Conservation (phyloP, 1,139 yeast genomes). For the Nematodospora anomalae region DNA sequence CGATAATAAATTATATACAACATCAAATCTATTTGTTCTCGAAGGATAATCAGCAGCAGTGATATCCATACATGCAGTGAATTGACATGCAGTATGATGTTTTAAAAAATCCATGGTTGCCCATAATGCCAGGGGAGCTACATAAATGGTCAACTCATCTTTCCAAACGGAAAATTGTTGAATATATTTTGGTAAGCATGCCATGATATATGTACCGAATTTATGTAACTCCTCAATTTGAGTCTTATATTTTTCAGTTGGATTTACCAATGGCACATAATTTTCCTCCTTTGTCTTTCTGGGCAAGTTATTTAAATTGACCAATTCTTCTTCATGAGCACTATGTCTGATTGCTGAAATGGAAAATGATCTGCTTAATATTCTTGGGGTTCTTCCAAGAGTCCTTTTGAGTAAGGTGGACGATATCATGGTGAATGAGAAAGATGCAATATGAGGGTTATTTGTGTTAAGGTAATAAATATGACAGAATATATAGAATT, state of each 20-base stretch:
- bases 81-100: conserved; percentile 80
- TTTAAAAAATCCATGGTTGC: conserved; percentile 71
- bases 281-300: conserved; percentile 35
- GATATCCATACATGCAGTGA: conserved; percentile 74
- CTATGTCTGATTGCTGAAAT: conserved; percentile 10
- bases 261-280: conserved; percentile 65
- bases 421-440: neutral
- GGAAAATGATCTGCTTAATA: conserved; percentile 13
- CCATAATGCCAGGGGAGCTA: conserved; percentile 73
- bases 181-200: conserved; percentile 76
- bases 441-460: neutral
- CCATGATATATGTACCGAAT: conserved; percentile 78
- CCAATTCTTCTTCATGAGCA: conserved; percentile 31
- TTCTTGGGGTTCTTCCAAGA: conserved; percentile 4
- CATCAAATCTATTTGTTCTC: conserved; percentile 82
- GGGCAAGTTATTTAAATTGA: conserved; percentile 39
- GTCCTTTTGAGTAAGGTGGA: conserved; percentile 1
- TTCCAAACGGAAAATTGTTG: conserved; percentile 90
- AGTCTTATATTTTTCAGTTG: conserved; percentile 72
- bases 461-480: neutral
- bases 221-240: conserved; percentile 75
- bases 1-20: conserved; percentile 78
- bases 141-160: conserved; percentile 76
- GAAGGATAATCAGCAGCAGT: conserved; percentile 89
- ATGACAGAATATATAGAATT: neutral